These are phyloP conservation scores for Sarcocystis neurona DNA, from an alignment of 169 alveolate genomes.

Conservation along the genomic window DNA sequence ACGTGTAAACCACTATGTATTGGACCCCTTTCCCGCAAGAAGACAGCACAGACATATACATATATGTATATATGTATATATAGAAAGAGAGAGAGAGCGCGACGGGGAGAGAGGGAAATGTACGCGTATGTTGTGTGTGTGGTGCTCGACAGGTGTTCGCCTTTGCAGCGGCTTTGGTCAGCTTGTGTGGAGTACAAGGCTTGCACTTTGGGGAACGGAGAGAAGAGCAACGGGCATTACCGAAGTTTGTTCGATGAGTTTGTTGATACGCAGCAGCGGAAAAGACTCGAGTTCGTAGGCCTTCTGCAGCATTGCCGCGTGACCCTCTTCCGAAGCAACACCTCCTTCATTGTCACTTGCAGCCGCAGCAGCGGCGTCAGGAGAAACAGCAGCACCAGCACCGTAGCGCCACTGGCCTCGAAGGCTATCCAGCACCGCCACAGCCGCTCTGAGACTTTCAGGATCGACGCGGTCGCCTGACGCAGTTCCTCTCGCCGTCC, in stretches of 20 bases:
- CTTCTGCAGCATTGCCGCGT: no score
- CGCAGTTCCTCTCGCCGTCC: no score
- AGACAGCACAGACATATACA: not conserved
- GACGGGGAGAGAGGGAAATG: not conserved
- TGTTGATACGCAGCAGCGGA: conserved; percentile 9
- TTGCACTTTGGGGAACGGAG: no score
- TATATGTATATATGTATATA: no score
- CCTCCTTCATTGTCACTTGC: not conserved
- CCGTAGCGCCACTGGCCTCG: not conserved
- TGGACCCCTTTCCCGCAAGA: not conserved
- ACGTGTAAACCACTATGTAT: no score
- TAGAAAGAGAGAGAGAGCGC: not conserved
- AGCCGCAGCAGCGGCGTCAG: not conserved
- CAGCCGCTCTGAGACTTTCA: not conserved
- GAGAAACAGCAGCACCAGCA: not conserved
- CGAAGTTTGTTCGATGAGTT: not conserved
- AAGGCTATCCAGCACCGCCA: not conserved
- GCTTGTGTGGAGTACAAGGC: no score
- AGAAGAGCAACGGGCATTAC: not conserved
- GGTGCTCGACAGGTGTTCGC: no score
- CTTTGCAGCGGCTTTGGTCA: no score
- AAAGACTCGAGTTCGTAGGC: not conserved
- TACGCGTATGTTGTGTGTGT: no score
- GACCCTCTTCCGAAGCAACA: not conserved
- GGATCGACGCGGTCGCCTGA: not conserved